phyloP scores from a whole-genome alignment of 371 early-diverging fungal genomes.

The Funneliformis caledonium region DNA sequence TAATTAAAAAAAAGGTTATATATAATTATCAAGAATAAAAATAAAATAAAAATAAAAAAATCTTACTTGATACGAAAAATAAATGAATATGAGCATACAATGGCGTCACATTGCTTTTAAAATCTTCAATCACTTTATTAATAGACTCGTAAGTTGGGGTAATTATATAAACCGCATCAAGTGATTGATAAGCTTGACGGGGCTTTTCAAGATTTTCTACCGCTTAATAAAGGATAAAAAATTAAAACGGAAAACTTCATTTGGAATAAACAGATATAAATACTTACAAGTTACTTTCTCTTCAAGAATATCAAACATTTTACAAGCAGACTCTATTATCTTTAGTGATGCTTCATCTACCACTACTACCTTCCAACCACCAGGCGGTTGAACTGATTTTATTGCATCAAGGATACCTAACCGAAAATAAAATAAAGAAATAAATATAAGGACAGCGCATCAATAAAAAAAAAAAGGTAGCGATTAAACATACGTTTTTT shows the following conservation, averaged over 20 bases:
- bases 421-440: background rate
- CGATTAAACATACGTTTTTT: constrained; percentile 27
- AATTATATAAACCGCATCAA: constrained; percentile 93
- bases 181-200: constrained; percentile 81
- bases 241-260: background rate
- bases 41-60: background rate
- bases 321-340: constrained; percentile 85
- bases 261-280: background rate
- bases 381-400: constrained; percentile 68
- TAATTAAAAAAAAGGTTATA: background rate
- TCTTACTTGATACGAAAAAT: constrained; percentile 75
- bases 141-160: constrained; percentile 82
- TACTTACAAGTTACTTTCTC: constrained; percentile 86
- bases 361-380: constrained; percentile 89
- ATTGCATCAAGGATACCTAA: constrained; percentile 75
- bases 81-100: constrained; percentile 83
- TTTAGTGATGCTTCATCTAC: constrained; percentile 85
- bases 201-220: constrained; percentile 79
- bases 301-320: constrained; percentile 92
- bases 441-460: background rate
- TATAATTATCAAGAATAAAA: background rate
- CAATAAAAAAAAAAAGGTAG: background rate
- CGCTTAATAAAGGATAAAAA: constrained; percentile 45
- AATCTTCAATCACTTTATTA: constrained; percentile 80
- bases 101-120: constrained; percentile 55